phyloP scores from a whole-genome alignment of 768 basidiomycete species.

The Lentinula detonsa region DNA sequence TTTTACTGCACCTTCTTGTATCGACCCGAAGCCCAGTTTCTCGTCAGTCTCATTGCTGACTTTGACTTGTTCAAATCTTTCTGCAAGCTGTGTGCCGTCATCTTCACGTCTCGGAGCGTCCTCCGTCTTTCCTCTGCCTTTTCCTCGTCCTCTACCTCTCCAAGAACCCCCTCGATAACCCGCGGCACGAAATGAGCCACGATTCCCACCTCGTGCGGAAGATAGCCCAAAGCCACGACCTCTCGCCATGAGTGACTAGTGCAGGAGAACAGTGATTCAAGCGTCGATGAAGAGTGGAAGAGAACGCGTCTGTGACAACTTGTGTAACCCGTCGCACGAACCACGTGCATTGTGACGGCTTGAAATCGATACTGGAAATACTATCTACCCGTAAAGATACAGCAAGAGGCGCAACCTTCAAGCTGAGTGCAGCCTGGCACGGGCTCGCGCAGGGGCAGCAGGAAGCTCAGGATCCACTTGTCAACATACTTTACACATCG shows the following conservation, averaged over 20 bases:
- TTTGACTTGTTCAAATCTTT: slow-evolving; percentile 76
- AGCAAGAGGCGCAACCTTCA: no score
- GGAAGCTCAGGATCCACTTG: no score
- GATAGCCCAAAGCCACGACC: slow-evolving; percentile 56
- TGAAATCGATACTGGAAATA: background rate
- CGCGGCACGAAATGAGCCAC: slow-evolving; percentile 34
- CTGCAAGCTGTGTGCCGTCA: slow-evolving; percentile 83
- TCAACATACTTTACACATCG: no score
- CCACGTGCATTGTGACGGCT: no score
- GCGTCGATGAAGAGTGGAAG: background rate
- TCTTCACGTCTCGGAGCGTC: slow-evolving; percentile 63
- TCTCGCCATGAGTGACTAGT: slow-evolving; percentile 33
- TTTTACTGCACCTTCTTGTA: slow-evolving; percentile 70
- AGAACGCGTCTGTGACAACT: background rate
- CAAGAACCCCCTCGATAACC: slow-evolving; percentile 24
- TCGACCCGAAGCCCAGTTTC: slow-evolving; percentile 80
- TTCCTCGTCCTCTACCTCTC: slow-evolving; percentile 39
- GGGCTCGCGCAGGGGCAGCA: no score
- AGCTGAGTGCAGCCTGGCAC: no score
- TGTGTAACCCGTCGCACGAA: no score
- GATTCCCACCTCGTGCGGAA: slow-evolving; percentile 38
- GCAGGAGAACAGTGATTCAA: background rate
- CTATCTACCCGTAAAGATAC: no score
- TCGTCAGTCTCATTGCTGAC: slow-evolving; percentile 87
- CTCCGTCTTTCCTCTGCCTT: slow-evolving; percentile 47